Conservation (phyloP, 495 filamentous ascomycete species). For the Lichina pygmaea region DNA sequence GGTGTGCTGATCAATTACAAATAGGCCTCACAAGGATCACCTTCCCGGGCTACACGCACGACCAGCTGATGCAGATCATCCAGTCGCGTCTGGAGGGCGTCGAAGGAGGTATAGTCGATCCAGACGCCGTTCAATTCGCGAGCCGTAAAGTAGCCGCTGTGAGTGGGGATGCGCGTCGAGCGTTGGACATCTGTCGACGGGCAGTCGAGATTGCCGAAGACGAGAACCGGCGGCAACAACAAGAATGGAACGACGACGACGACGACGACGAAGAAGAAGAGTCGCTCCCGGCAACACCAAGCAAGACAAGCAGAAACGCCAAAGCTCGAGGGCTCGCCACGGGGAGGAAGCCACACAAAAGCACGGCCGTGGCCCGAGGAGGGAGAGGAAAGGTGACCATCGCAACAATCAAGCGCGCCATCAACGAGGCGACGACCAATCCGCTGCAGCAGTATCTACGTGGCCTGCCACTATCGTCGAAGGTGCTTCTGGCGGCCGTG, state of each 20-base stretch:
- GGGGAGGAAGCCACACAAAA: constrained; percentile 10
- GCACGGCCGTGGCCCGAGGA: constrained; percentile 2
- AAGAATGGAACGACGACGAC: no score
- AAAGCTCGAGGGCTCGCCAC: constrained; percentile 3
- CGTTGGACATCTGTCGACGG: constrained; percentile 82
- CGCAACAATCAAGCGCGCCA: constrained; percentile 73
- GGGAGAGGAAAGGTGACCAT: constrained; percentile 47
- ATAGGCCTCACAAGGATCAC: constrained; percentile 61
- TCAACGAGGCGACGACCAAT: constrained; percentile 79
- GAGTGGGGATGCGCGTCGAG: constrained; percentile 74
- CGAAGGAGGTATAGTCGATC: constrained; percentile 67
- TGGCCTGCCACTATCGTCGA: constrained; percentile 49
- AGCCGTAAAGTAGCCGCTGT: constrained; percentile 91
- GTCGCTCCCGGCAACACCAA: constrained; percentile 18
- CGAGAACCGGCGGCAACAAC: constrained; percentile 13
- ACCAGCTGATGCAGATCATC: constrained; percentile 94
- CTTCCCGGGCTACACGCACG: constrained; percentile 91
- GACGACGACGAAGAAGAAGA: constrained; percentile 10
- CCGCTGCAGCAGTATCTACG: constrained; percentile 75
- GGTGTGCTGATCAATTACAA: neutral
- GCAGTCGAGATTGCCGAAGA: constrained; percentile 90
- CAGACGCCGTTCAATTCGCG: constrained; percentile 90
- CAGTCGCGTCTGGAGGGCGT: constrained; percentile 67
- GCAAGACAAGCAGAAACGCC: constrained; percentile 8
- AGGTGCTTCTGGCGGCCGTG: constrained; percentile 63